Percentiles rank a stretch among this genome's conserved stretches.
phyloP scores from a whole-genome alignment of 2,329 filamentous ascomycete species.

The Pseudocercospora eumusae region DNA sequence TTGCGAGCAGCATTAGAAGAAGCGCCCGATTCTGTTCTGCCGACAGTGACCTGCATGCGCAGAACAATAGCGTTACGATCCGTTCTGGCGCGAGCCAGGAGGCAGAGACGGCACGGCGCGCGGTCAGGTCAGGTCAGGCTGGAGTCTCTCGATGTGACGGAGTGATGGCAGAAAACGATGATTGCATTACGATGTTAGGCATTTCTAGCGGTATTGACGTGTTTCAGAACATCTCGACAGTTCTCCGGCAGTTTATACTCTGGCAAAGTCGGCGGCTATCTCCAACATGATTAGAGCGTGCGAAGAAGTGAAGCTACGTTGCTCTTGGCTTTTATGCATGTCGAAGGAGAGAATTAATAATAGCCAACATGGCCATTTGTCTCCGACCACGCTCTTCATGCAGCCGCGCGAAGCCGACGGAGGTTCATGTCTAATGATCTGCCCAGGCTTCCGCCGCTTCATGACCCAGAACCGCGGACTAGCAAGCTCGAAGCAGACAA shows the following conservation, averaged over 20 bases:
- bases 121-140: background rate
- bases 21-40: background rate
- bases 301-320: background rate
- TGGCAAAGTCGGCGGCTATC: slow-evolving; percentile 4
- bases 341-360: background rate
- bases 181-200: background rate
- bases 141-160: background rate
- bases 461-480: slow-evolving; percentile 3
- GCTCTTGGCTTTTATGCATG: slow-evolving; percentile 6
- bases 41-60: slow-evolving; percentile 6
- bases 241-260: slow-evolving; percentile 12
- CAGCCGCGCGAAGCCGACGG: slow-evolving; percentile 4
- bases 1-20: background rate
- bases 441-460: slow-evolving; percentile 8
- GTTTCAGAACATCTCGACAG: slow-evolving; percentile 5
- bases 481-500: slow-evolving; percentile 8
- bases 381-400: background rate
- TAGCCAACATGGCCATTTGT: background rate
- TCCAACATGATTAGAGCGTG: background rate
- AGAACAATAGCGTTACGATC: slow-evolving; percentile 10
- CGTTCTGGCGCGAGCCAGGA: slow-evolving; percentile 14
- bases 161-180: background rate
- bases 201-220: background rate
- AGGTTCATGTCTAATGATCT: slow-evolving; percentile 6
- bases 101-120: slow-evolving; percentile 17